Base-by-base conservation (phyloP, 495 filamentous ascomycete genomes). In the Penicillium canariense region DNA sequence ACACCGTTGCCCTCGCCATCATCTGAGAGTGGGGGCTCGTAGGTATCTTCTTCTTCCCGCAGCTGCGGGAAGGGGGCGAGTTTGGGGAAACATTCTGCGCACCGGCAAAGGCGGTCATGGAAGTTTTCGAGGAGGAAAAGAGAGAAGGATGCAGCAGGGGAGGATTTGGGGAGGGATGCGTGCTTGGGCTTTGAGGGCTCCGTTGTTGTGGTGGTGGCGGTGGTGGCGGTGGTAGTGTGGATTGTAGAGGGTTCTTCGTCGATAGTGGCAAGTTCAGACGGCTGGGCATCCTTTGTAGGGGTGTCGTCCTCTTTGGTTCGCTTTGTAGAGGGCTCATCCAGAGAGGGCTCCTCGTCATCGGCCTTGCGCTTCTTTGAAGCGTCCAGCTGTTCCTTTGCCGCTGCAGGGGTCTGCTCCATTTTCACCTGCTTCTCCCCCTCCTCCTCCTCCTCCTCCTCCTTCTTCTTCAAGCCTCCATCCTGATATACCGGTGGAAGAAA, bases 1-100 rank as follows among this genome's bases (percentile, higher is more conserved):
- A 77, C 50, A 72, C 78, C 70, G 30, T 71, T 68, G 8, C 52
- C 67, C 0, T 70, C 48, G 20, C 74, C 79, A 52, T 78, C 77
- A 23, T 81, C 76, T 15, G 90, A 94, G 11, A 96, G 70, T 0
- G 92, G 91, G 0, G 93, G 94, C 55, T 96, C 89, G 71, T 98
- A 97, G 23, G 81, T 84, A 3, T 92, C 88, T 79, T 98, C 94
- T 72, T 94, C 89, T 69, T 97, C 93, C 28, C 96, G 84, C 34
- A 98, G 87, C 55, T 93, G 84, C 0, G 80, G 83, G 74, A 94
- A 83, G 0, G 74, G 67, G 1, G 73, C 67, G 5, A 98, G 83
- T 26, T 83, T 75, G 0, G 87, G 85, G 74, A 88, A 96, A 73
- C 90, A 96, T 2, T 75, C 69, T 34, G 84, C 61, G 70, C 94